Base-by-base conservation (phyloP, 2,329 filamentous ascomycete genomes). In the Didymella lethalis region DNA sequence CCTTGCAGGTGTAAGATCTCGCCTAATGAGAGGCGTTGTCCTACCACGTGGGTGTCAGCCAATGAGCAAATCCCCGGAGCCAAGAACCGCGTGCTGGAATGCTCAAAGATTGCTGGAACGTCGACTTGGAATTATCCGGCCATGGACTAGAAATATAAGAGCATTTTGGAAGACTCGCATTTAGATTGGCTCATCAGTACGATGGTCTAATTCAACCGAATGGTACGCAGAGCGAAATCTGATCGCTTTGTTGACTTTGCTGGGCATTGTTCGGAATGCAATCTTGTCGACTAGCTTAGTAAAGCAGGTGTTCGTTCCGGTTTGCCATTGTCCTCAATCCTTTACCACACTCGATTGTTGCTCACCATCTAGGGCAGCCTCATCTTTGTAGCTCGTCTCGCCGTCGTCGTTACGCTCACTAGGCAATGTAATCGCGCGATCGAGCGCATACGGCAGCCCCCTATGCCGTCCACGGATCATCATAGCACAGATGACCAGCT, bases 381-480 rank as follows among this genome's bases (percentile, higher is more conserved):
- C 46, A 11, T 55, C 46, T 12, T n/a, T 49, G 14, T 49, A 49
- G n/a, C 46, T 44, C n/a, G 11, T 7, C 29, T 44, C 46, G 7
- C 16, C 7, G 12, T 36, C 20, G 4, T 36, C 20, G 10, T 34
- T 25, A 11, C 32, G 40, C 14, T 65, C 65, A 23, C 67, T 65
- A 1, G 77, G 78, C 57, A 80, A 54, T 40, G 75, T 56, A 7
- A 80, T 71, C 0, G 78, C 77, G 34, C 74, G 72, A 68, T 86
- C 84, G 57, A 86, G 80, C 41, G 80, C 79, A 41, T 83, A 81
- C 1, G 84, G 84, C 53, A 86, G 65, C 12, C 82, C 83, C 25
- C 84, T 74, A 71, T 86, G 84, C 29, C 84, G 67, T 2, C 84
- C 84, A 48, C 84, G 73, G n/a, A 86, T 71, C 83, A 86, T 85